Evolutionary conservation across 1,284 basidiomycete species (phyloP), one percentile per base, ranked within the genome.

Genomic region (Ganoderma sinense): DNA sequence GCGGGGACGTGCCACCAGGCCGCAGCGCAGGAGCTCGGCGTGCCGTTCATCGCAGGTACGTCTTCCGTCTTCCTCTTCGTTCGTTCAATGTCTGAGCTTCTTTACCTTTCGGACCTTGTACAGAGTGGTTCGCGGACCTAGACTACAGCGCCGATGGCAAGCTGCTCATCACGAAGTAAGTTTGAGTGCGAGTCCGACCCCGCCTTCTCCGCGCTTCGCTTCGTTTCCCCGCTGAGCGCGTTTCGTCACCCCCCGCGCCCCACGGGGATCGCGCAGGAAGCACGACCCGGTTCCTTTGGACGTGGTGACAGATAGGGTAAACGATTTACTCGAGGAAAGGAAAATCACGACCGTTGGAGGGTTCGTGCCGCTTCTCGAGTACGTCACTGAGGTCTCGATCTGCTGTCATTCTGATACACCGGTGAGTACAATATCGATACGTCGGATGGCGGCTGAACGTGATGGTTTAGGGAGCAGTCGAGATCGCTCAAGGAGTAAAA

Each of bases 401-500:
- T 91, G 90, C 66, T 88, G 88, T 67, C 90, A 91, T 74, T 90
- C 88, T 0, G 90, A 91, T 69, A 90, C 89, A 0, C 89, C 89
- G 4, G 89, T 89, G 65, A 71, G 87, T 77, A 26, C 6, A 11
- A 39, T 39, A 39, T 39, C 36, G 36, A 39, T 39, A 39, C 11
- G 8, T 6, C 36, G 36, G 66, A 26, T 5, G 26, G 26, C 2
- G n/a, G 31, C 13, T 56, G 64, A 13, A n/a, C n/a, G n/a, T 51
- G 7, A 31, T 40, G 31, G 33, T 1, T 11, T 40, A 90, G 88
- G 87, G 84, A 29, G 86, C 87, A 1, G 84, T 88, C 4, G 83
- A 85, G 70, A 84, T 87, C 51, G 86, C 87, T 13, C 71, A 77
- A 59, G 75, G 81, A 0, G 88, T 89, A 10, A 89, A 87, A 76